Conservation (phyloP, 2,329 filamentous ascomycete genomes). For the Ophiosphaerella korrae region DNA sequence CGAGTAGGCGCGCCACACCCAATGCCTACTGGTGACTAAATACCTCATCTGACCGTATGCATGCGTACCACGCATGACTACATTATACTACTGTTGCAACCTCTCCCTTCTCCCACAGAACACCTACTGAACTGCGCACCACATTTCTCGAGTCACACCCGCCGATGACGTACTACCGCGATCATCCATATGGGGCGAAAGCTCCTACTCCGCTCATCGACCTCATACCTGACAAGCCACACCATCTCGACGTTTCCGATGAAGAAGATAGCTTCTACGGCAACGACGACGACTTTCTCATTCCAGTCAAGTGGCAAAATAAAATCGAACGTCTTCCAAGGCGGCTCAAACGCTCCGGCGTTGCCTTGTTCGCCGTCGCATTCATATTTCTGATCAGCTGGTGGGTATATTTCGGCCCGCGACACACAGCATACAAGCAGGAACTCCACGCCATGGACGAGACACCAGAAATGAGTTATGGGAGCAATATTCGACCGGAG, state of each 20-base stretch:
- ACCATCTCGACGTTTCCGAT: constrained; percentile 45
- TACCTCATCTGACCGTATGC: too few relatives aligned
- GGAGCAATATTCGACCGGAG: constrained; percentile 53
- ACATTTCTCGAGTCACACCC: constrained; percentile 1
- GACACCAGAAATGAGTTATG: constrained; percentile 45
- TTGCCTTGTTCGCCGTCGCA: constrained; percentile 36
- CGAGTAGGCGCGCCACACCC: neutral
- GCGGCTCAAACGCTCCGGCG: constrained; percentile 43
- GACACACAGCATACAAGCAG: constrained; percentile 39
- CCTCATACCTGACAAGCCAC: constrained; percentile 31
- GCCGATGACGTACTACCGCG: constrained; percentile 35
- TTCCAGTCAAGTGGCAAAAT: constrained; percentile 39
- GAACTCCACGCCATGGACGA: constrained; percentile 44
- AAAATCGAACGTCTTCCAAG: constrained; percentile 41
- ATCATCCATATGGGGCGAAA: constrained; percentile 20
- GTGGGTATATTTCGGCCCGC: constrained; percentile 45
- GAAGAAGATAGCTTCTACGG: constrained; percentile 46
- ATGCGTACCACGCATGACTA: neutral
- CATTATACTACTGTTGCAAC: neutral
- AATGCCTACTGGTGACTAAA: too few relatives aligned
- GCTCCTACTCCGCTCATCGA: constrained; percentile 36
- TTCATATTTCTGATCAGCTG: constrained; percentile 43
- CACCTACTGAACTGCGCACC: constrained; percentile 1
- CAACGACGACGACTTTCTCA: constrained; percentile 41
- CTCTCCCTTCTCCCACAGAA: neutral